Evolutionary conservation across 2,329 filamentous ascomycete genomes (phyloP), one percentile per base, ranked within the genome.

Genomic region (Ascochyta viciae-villosae): DNA sequence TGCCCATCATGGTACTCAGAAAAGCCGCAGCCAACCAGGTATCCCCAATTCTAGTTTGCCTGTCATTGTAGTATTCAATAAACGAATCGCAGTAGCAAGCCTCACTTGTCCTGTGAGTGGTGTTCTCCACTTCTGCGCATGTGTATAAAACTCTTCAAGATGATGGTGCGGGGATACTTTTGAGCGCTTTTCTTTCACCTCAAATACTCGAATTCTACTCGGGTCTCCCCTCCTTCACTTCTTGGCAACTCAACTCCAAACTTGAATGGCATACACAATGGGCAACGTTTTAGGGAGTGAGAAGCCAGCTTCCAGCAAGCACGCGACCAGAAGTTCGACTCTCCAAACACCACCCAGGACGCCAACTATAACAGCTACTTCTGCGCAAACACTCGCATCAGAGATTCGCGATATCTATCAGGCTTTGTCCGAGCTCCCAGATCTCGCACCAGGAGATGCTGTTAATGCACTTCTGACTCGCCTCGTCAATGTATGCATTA

Each of bases 401-500:
- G 62, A 73, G 10, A 66, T 74, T 2, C 50, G 45, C 23, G 15
- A 29, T 8, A 71, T 74, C 13, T 50, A 70, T 34, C 26, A 44
- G 5, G 26, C 43, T 0, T 57, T 74, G 8, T 48, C 24, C 12
- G 37, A 37, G 1, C 55, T 72, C 6, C 44, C 61, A 0, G 61
- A 49, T 23, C 65, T 80, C 5, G 56, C 60, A 2, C 78, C 78
- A 1, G 65, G 68, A 15, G 47, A 64, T 0, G 49, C 62, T 22
- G 62, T 77, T 41, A 77, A 80, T 47, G 48, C 16, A 2, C 56
- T 77, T 0, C 74, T 81, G 42, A 71, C 68, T 1, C 64, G 70
- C 1, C 65, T 80, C 1, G 77, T 80, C 2, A 53, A 58, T 0
- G 54, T 79, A 3, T 79, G 77, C 58, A 73, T 71, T 19, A 39